These are phyloP conservation scores for Mycosphaerella sp. DNA, from an alignment of 2,329 filamentous ascomycete genomes.

Conservation along the genomic window DNA sequence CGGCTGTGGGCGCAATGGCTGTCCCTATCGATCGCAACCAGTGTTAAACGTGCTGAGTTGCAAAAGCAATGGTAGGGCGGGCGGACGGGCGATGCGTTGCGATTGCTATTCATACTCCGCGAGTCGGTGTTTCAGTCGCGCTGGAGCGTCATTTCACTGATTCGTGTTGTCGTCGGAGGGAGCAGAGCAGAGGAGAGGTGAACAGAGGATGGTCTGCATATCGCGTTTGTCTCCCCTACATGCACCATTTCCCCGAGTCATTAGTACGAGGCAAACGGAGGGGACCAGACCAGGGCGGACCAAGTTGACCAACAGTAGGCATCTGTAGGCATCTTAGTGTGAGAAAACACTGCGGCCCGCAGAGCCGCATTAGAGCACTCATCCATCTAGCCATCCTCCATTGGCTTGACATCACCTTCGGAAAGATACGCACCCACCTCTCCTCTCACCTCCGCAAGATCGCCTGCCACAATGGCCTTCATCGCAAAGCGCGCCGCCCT, in stretches of 20 bases:
- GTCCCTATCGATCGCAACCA: neutral
- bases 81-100: neutral
- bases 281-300: too few species aligned
- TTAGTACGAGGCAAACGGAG: too few species aligned
- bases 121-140: neutral
- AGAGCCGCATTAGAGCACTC: neutral
- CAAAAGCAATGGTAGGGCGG: neutral
- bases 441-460: conserved; percentile 2
- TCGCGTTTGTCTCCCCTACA: too few species aligned
- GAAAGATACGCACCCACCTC: neutral
- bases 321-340: too few species aligned
- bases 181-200: neutral
- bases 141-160: neutral
- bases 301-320: too few species aligned
- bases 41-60: neutral
- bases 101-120: neutral
- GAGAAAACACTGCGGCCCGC: too few species aligned
- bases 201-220: too few species aligned
- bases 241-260: too few species aligned
- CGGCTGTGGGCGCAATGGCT: neutral
- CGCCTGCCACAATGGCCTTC: conserved; percentile 39
- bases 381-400: neutral
- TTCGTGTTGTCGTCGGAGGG: neutral
- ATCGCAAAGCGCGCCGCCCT: conserved; percentile 43
- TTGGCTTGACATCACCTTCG: conserved; percentile 2